Evolutionary conservation across 345 rosid species (phyloP), one percentile per base, ranked within the genome.

Genomic region (Eucalyptus camaldulensis): DNA sequence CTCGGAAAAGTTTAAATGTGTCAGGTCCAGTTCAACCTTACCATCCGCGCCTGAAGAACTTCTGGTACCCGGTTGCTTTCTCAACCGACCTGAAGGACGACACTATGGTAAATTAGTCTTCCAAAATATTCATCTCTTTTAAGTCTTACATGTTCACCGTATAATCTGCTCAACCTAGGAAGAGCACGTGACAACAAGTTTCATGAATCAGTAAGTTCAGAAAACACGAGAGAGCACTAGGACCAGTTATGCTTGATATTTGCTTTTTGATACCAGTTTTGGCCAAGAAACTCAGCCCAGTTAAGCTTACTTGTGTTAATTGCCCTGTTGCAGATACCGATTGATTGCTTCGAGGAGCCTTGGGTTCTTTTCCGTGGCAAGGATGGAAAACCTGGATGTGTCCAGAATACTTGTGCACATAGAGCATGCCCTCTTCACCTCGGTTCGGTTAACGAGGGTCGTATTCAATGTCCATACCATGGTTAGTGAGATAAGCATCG

Each of bases 381-480:
- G 91, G 98, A 96, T 62, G 97, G 99, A 67, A 97, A 92, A 89
- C 99, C 99, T 4, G 99, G 99, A 88, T 98, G 99, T 88, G 97
- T 98, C 87, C 96, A 90, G 91, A 97, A 98, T 92, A 95, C 98
- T 1, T 98, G 99, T 88, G 99, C 99, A 6, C 99, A 98, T 92
- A 95, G 99, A 92, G 99, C 99, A 7, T 98, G 99, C 87, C 99
- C 99, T 62, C 99, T 98, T 91, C 93, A 98, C 91, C 99, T 98
- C 88, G 99, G 99, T 88, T 95, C 97, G 1, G 97, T 98, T 54
- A 98, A 95, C 50, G 95, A 98, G 86, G 99, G 99, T 25, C 98
- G 98, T 54, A 96, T 98, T 90, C 97, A 94, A 86, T 98, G 99
- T 91, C 99, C 99, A 62, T 98, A 98, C 92, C 99, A 98, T 80